These are phyloP conservation scores for Neodidymelliopsis sp. DNA, from an alignment of 2,329 filamentous ascomycete genomes.

Conservation along the genomic window DNA sequence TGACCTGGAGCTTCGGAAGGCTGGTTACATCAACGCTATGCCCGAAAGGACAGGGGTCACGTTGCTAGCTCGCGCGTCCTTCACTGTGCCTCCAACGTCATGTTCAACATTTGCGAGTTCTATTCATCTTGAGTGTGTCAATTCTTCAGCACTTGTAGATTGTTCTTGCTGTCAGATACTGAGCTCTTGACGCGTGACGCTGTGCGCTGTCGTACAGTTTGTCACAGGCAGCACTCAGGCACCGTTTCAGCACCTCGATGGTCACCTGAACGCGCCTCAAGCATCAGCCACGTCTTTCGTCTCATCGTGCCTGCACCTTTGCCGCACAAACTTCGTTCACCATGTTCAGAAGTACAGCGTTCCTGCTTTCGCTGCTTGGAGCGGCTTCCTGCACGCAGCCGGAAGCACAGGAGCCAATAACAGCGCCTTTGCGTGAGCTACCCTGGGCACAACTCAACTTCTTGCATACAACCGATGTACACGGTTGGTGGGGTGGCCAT, in stretches of 20 bases:
- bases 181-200: background rate
- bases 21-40: conserved; percentile 19
- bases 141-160: background rate
- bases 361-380: conserved; percentile 34
- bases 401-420: conserved; percentile 76
- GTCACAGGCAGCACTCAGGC: conserved; percentile 14
- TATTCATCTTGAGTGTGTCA: background rate
- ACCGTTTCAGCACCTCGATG: conserved; percentile 25
- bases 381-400: conserved; percentile 72
- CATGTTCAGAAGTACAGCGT: conserved; percentile 26
- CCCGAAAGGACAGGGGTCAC: conserved; percentile 16
- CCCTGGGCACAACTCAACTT: conserved; percentile 94
- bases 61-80: conserved; percentile 11
- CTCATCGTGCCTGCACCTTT: conserved; percentile 1
- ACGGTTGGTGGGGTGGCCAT: conserved; percentile 95
- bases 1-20: conserved; percentile 5
- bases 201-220: conserved; percentile 3
- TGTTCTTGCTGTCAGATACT: background rate
- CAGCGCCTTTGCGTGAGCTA: conserved; percentile 82
- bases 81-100: conserved; percentile 1
- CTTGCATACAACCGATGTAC: conserved; percentile 88
- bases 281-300: conserved; percentile 10
- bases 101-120: background rate
- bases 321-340: conserved; percentile 10
- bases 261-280: conserved; percentile 20